A percentile compares a stretch with the other conserved stretches of the same genome.
Evolutionary conservation across 805 yeast genomes (phyloP).

Genomic region (Candida takata): DNA sequence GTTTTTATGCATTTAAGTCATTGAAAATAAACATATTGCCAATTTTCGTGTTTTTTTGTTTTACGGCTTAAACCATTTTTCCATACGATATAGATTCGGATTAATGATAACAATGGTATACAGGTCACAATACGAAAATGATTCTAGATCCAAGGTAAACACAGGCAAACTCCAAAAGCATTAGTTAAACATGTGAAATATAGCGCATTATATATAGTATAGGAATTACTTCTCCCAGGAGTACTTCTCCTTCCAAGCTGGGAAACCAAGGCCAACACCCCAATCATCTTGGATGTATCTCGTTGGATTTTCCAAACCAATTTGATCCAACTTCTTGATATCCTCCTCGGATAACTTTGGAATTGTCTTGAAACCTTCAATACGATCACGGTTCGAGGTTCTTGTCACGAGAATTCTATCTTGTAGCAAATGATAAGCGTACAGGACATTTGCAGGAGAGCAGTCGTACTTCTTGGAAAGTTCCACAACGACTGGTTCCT

Average conservation of each 20-base stretch:
- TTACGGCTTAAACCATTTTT: too few species aligned
- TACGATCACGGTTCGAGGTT: slow-evolving; percentile 61
- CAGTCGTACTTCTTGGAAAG: slow-evolving; percentile 52
- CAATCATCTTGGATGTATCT: slow-evolving; percentile 26
- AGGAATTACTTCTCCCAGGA: slow-evolving; percentile 12
- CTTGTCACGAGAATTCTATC: slow-evolving; percentile 64
- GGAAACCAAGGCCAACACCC: slow-evolving; percentile 17
- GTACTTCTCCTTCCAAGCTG: slow-evolving; percentile 12
- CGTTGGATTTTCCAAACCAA: slow-evolving; percentile 26
- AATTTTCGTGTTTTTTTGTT: too few species aligned
- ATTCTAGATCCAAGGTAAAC: too few species aligned
- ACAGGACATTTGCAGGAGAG: slow-evolving; percentile 47
- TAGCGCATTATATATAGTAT: too few species aligned
- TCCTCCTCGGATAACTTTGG: slow-evolving; percentile 35
- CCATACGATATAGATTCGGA: too few species aligned
- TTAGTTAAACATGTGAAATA: too few species aligned
- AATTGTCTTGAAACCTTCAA: slow-evolving; percentile 34
- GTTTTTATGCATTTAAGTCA: too few species aligned
- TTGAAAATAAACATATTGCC: too few species aligned
- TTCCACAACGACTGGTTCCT: slow-evolving; percentile 40
- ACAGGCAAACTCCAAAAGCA: too few species aligned
- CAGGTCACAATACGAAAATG: too few species aligned
- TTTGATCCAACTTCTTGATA: slow-evolving; percentile 27
- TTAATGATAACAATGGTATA: too few species aligned
- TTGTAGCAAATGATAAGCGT: slow-evolving; percentile 56